Percentiles rank a stretch among this genome's conserved stretches.
phyloP scores from a whole-genome alignment of 2,329 filamentous ascomycete genomes.

The Zopfia rhizophila region DNA sequence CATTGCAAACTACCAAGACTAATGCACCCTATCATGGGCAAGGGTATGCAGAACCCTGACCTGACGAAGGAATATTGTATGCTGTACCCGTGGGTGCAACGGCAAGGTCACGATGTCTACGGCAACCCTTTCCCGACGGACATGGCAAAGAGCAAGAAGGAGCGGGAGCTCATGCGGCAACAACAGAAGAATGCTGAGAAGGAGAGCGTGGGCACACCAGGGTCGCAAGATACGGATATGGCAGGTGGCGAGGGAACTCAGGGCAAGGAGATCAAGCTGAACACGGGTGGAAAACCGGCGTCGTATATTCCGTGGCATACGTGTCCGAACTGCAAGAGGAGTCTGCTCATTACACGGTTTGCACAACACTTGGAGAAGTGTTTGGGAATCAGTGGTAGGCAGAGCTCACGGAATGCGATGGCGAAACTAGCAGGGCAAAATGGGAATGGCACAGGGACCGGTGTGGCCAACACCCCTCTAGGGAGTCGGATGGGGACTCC shows the following conservation, averaged over 20 bases:
- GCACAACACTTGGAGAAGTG: constrained; percentile 71
- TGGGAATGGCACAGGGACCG: constrained; percentile 48
- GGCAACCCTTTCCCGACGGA: constrained; percentile 82
- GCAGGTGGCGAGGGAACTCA: constrained; percentile 38
- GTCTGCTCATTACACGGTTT: constrained; percentile 69
- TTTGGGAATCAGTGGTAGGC: constrained; percentile 66
- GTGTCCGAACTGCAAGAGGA: constrained; percentile 70
- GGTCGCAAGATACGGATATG: constrained; percentile 55
- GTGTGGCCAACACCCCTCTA: constrained; percentile 53
- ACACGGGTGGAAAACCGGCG: constrained; percentile 58
- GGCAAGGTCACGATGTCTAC: constrained; percentile 81
- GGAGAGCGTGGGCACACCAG: constrained; percentile 58
- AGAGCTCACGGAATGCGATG: constrained; percentile 61
- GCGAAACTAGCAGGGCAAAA: constrained; percentile 55
- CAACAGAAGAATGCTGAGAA: constrained; percentile 55
- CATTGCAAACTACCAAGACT: constrained; percentile 79
- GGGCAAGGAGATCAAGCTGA: constrained; percentile 58
- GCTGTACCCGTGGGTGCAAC: constrained; percentile 79
- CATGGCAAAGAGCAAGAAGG: constrained; percentile 79
- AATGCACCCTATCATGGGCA: constrained; percentile 77
- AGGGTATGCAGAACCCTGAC: constrained; percentile 72
- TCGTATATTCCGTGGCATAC: constrained; percentile 64
- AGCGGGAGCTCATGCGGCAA: constrained; percentile 65
- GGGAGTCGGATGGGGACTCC: constrained; percentile 56
- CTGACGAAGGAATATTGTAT: constrained; percentile 76